Evolutionary conservation across 257 asterid genomes (phyloP).

Genomic region (Rubia yunnanensis): DNA sequence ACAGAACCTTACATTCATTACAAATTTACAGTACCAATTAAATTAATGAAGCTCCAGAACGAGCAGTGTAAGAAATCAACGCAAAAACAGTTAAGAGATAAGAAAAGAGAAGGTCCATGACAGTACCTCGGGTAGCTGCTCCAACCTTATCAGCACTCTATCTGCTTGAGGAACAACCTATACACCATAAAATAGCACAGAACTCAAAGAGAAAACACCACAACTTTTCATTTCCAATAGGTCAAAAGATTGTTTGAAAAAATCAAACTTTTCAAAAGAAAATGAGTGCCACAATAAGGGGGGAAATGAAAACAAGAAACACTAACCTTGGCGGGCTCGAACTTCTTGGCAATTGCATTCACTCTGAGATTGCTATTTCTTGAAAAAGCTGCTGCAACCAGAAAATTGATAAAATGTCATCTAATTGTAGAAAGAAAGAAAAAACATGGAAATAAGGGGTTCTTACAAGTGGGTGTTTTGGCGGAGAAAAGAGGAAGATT

Average conservation of each 20-base stretch:
- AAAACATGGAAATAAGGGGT: background rate
- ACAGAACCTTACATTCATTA: background rate
- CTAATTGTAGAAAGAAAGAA: background rate
- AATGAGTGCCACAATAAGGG: too few species aligned
- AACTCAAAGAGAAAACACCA: slow-evolving; percentile 1
- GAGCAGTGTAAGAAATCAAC: background rate
- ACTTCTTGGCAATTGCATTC: slow-evolving; percentile 51
- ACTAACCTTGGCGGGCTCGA: slow-evolving; percentile 74
- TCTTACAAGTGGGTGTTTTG: slow-evolving; percentile 27
- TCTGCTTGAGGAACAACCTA: slow-evolving; percentile 94
- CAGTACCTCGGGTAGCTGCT: slow-evolving; percentile 62
- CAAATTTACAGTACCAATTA: background rate
- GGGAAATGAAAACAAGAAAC: background rate
- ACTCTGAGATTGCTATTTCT: slow-evolving; percentile 38
- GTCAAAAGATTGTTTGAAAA: background rate
- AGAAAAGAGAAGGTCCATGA: background rate
- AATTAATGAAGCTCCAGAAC: background rate
- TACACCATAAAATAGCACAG: background rate
- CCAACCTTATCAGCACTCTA: slow-evolving; percentile 74
- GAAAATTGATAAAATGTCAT: background rate
- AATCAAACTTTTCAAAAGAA: background rate
- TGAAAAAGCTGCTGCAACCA: slow-evolving; percentile 27
- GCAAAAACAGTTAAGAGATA: background rate
- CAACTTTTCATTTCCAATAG: background rate
- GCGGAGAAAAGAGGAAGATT: slow-evolving; percentile 29